Evolutionary conservation across 169 alveolate species (phyloP), one percentile per base, ranked within the genome.

Genomic region (Cystoisospora suis): DNA sequence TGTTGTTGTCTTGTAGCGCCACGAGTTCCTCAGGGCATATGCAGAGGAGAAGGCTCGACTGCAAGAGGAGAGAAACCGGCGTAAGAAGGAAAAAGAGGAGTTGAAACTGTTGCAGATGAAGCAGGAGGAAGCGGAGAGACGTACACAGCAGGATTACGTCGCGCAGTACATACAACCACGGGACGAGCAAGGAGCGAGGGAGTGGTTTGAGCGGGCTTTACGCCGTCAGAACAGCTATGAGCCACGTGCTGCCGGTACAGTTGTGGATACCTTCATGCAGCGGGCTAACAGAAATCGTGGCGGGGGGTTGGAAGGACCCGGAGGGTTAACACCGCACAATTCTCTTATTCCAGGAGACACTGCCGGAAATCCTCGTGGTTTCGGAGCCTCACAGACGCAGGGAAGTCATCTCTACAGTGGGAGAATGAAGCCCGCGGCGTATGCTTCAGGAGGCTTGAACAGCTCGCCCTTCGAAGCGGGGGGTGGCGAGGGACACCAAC

Each of bases 21-120:
- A 47, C 38, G 70, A 81, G 49, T 36, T 32, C 42, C 75, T 81
- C 58, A 47, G n/a, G 75, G 88, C 58, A 75, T 81, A 81, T 53
- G 53, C 75, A 32, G 70, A 49, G 75, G 88, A 81, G 75, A 81
- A 81, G 88, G 46, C 29, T 6, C 88, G 72, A 23, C 88, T 81
- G 88, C 58, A 44, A 53, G 88, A 27, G 7, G 88, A 81, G 75
- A 44, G 46, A 12, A 53, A 38, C 5, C 23, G 46, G 49, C 15
- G 49, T 34, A 45, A 75, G 3, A 44, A 47, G 75, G 75, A 81
- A 56, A 17, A 75, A 0, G 88, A 81, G 32, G 56, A n/a, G 65
- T 36, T 81, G 53, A 32, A 53, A 53, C 20, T 17, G 88, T 36
- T 32, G 75, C 65, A 81, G 88, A 44, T 32, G 75, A 5, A 34